phyloP scores from a whole-genome alignment of 495 filamentous ascomycete species.

The Monascus purpureus region DNA sequence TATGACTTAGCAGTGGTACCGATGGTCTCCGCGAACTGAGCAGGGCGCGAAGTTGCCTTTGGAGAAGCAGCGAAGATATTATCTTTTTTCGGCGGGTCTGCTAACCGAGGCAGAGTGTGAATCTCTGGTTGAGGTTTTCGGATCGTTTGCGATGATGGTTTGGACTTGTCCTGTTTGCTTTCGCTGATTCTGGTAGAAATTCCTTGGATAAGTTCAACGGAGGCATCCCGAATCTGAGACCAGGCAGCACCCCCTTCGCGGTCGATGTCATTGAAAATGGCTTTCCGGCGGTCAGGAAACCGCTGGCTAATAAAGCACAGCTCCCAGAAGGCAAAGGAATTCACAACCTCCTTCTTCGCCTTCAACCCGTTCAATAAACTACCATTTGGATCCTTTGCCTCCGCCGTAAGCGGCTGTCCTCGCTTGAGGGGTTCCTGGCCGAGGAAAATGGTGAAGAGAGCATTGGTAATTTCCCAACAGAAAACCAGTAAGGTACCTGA shows the following conservation, averaged over 20 bases:
- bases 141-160: slow-evolving; percentile 11
- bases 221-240: slow-evolving; percentile 59
- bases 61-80: slow-evolving; percentile 41
- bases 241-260: slow-evolving; percentile 65
- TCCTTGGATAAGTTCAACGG: slow-evolving; percentile 49
- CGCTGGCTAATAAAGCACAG: slow-evolving; percentile 62
- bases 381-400: slow-evolving; percentile 83
- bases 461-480: slow-evolving; percentile 61
- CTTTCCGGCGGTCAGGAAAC: slow-evolving; percentile 57
- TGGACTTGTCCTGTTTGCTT: slow-evolving; percentile 28
- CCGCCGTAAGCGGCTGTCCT: slow-evolving; percentile 64
- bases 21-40: slow-evolving; percentile 37
- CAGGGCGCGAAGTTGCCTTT: slow-evolving; percentile 30
- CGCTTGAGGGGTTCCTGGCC: slow-evolving; percentile 70
- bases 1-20: slow-evolving; percentile 42
- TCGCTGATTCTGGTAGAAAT: slow-evolving; percentile 51
- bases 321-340: slow-evolving; percentile 87
- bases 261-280: slow-evolving; percentile 81
- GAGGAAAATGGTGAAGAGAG: slow-evolving; percentile 64
- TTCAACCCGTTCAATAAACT: slow-evolving; percentile 74
- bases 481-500: slow-evolving; percentile 53
- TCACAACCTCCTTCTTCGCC: slow-evolving; percentile 38
- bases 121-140: slow-evolving; percentile 22
- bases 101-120: slow-evolving; percentile 34
- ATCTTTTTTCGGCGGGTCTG: slow-evolving; percentile 40